phyloP scores from a whole-genome alignment of 2,329 filamentous ascomycete species.

The Fusarium nanum region DNA sequence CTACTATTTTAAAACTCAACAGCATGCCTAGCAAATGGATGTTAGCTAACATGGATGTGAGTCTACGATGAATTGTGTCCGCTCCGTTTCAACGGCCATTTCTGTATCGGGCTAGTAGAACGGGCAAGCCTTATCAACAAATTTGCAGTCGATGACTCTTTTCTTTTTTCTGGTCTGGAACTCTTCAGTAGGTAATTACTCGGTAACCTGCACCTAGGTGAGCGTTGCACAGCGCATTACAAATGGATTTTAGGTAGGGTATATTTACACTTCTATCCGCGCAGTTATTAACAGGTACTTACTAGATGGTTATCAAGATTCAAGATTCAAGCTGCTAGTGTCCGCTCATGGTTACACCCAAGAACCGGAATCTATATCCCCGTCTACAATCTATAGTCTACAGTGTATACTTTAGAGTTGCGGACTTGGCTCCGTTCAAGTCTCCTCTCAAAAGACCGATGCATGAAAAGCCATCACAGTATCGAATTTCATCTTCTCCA shows the following conservation, averaged over 20 bases:
- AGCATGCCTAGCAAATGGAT: background rate
- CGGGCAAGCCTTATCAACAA: background rate
- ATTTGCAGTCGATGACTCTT: background rate
- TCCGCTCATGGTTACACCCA: background rate
- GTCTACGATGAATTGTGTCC: conserved; percentile 1
- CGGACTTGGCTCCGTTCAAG: background rate
- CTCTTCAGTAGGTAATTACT: background rate
- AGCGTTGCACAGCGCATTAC: background rate
- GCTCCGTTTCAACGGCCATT: conserved; percentile 30
- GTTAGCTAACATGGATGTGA: conserved; percentile 1
- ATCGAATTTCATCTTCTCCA: conserved; percentile 6
- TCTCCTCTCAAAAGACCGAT: background rate
- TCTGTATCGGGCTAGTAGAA: conserved; percentile 21
- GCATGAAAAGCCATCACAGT: background rate
- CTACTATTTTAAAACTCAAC: conserved; percentile 18
- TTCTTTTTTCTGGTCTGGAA: background rate
- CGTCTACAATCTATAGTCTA: background rate
- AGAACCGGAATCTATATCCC: conserved; percentile 1
- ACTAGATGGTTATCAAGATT: background rate
- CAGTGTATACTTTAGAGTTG: background rate
- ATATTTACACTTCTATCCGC: background rate
- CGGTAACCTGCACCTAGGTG: background rate
- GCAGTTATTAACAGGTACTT: background rate
- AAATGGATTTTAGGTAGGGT: background rate
- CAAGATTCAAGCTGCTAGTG: background rate